Evolutionary conservation across 176 grass and related monocot species (phyloP).

Genomic region (Rhynchospora pubera): DNA sequence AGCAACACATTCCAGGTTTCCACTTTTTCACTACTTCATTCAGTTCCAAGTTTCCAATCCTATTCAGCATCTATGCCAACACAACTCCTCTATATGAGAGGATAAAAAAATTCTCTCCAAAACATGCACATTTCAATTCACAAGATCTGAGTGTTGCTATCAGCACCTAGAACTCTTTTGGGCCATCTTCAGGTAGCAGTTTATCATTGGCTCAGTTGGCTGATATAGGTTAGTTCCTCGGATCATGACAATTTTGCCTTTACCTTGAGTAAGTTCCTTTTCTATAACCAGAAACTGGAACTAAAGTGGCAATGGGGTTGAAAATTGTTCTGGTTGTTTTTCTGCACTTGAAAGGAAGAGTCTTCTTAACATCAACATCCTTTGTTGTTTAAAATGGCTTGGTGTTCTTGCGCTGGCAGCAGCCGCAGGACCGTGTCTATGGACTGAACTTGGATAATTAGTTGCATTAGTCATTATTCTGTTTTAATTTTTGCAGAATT

Average conservation of each 20-base stretch:
- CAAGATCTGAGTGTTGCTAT: background rate
- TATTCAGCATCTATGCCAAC: background rate
- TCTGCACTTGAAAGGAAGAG: background rate
- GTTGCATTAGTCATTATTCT: background rate
- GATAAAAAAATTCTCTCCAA: background rate
- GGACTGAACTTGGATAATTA: background rate
- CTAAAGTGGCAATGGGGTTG: background rate
- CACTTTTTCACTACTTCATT: background rate
- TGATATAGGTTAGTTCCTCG: background rate
- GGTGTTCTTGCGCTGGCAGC: background rate
- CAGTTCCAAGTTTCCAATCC: background rate
- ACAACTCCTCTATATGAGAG: background rate
- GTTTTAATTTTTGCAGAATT: conserved; percentile 56
- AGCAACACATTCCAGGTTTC: background rate
- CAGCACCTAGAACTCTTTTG: background rate
- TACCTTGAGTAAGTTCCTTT: background rate
- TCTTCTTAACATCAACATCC: background rate
- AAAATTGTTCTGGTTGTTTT: background rate
- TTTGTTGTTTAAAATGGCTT: background rate
- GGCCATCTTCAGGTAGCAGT: background rate
- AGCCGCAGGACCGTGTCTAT: background rate
- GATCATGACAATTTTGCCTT: background rate
- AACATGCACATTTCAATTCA: background rate
- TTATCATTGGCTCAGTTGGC: background rate
- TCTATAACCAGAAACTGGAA: background rate